Evolutionary conservation across 176 grass and related monocot genomes (phyloP).

Genomic region (Juncus inflexus): DNA sequence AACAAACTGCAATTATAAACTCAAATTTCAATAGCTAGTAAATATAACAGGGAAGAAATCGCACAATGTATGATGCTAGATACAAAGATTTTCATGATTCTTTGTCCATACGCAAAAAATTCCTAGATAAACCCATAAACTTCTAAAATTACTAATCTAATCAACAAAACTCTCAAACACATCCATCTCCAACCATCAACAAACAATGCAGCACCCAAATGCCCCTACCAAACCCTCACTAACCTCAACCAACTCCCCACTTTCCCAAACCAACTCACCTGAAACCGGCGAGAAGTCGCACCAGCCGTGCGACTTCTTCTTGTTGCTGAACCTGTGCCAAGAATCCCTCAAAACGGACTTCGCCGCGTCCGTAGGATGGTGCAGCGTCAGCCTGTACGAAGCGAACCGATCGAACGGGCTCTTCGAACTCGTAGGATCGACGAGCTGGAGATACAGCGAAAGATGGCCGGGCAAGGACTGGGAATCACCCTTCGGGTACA

Average conservation of each 20-base stretch:
- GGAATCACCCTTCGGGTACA: constrained; percentile 85
- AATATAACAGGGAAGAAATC: no score
- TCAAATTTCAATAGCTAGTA: no score
- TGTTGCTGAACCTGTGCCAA: constrained; percentile 89
- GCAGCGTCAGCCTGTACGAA: constrained; percentile 67
- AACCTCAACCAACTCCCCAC: no score
- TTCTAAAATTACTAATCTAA: not conserved
- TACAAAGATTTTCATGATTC: no score
- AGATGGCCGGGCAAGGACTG: constrained; percentile 79
- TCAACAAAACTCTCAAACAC: no score
- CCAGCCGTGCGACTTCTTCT: constrained; percentile 97
- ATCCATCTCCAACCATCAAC: no score
- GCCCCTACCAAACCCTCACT: no score
- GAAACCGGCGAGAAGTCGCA: constrained; percentile 70
- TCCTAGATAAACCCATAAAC: constrained; percentile 7
- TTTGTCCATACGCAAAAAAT: no score
- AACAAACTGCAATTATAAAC: no score
- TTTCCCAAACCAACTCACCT: not conserved
- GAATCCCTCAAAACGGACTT: constrained; percentile 75
- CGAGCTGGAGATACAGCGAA: constrained; percentile 88
- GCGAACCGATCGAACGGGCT: constrained; percentile 85
- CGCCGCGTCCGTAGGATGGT: constrained; percentile 45
- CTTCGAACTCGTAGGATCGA: constrained; percentile 76
- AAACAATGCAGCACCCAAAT: no score
- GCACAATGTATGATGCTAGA: no score